phyloP scores from a whole-genome alignment of 208 protist genomes.

The Trypanosoma brucei region DNA sequence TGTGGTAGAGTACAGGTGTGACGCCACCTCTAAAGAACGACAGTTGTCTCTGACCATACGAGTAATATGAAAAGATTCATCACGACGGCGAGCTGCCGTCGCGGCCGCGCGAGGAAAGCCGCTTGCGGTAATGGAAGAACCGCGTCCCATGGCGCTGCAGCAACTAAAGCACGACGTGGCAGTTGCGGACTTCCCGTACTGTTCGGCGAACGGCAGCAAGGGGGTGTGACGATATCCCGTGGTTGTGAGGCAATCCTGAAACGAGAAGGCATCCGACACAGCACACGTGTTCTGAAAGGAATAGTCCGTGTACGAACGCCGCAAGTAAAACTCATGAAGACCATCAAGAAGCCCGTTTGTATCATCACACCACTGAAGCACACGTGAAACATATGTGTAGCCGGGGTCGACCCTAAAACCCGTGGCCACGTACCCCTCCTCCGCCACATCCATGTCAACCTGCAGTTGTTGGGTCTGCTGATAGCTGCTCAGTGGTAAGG shows the following conservation, averaged over 20 bases:
- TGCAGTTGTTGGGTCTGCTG: not conserved
- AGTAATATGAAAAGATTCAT: conserved; percentile 32
- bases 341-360: conserved; percentile 47
- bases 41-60: conserved; percentile 49
- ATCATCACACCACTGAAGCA: conserved; percentile 30
- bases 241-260: conserved; percentile 46
- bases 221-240: conserved; percentile 27
- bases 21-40: conserved; percentile 15
- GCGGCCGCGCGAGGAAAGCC: conserved; percentile 43
- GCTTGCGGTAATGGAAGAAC: conserved; percentile 4
- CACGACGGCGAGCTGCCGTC: conserved; percentile 26
- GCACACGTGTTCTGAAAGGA: conserved; percentile 38
- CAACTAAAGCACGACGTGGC: conserved; percentile 41
- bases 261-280: conserved; percentile 42
- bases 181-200: conserved; percentile 35
- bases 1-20: conserved; percentile 34
- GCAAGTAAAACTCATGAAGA: conserved; percentile 71
- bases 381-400: conserved; percentile 53
- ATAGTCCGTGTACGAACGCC: conserved; percentile 65
- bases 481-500: not conserved
- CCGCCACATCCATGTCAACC: not conserved
- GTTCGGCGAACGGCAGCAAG: conserved; percentile 41
- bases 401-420: conserved; percentile 74
- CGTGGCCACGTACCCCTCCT: conserved; percentile 18
- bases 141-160: conserved; percentile 43